phyloP scores from a whole-genome alignment of 2,329 filamentous ascomycete species.

The Trichothecium sympodiale region DNA sequence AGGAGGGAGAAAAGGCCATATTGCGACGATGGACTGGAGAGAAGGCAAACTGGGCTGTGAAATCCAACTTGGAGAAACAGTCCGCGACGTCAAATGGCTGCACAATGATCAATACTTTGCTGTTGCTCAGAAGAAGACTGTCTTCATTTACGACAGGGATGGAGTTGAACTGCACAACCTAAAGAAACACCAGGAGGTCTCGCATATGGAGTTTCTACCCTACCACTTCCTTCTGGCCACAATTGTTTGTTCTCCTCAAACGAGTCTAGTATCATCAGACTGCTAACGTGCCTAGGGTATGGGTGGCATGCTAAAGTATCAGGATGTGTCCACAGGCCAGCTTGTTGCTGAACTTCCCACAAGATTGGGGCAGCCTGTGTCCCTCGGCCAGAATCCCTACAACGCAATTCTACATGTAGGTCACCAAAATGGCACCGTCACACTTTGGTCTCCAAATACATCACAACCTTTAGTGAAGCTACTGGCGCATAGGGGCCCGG shows the following conservation, averaged over 20 bases:
- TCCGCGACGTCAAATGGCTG: conserved; percentile 82
- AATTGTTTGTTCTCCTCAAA: conserved; percentile 44
- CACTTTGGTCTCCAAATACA: conserved; percentile 90
- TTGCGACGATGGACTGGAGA: conserved; percentile 95
- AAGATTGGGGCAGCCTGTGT: conserved; percentile 69
- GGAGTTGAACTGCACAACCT: conserved; percentile 90
- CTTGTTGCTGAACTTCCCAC: conserved; percentile 79
- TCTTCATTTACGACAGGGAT: conserved; percentile 89
- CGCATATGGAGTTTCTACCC: conserved; percentile 88
- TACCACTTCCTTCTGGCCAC: conserved; percentile 93
- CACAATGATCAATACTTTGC: conserved; percentile 94
- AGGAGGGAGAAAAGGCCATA: conserved; percentile 83
- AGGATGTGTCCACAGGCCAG: conserved; percentile 88
- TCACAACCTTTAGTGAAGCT: conserved; percentile 82
- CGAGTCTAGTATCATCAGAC: not conserved
- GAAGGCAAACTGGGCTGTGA: conserved; percentile 86
- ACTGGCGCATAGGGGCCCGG: conserved; percentile 78
- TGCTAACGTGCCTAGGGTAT: conserved; percentile 45
- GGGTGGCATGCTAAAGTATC: conserved; percentile 81
- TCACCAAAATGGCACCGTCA: conserved; percentile 90
- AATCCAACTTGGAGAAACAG: conserved; percentile 79
- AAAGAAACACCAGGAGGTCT: conserved; percentile 81
- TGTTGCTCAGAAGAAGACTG: conserved; percentile 89
- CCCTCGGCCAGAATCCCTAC: conserved; percentile 78
- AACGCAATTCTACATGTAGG: conserved; percentile 89